Evolutionary conservation across 345 rosid genomes (phyloP), one percentile per base, ranked within the genome.

Genomic region (Nephelium lappaceum): DNA sequence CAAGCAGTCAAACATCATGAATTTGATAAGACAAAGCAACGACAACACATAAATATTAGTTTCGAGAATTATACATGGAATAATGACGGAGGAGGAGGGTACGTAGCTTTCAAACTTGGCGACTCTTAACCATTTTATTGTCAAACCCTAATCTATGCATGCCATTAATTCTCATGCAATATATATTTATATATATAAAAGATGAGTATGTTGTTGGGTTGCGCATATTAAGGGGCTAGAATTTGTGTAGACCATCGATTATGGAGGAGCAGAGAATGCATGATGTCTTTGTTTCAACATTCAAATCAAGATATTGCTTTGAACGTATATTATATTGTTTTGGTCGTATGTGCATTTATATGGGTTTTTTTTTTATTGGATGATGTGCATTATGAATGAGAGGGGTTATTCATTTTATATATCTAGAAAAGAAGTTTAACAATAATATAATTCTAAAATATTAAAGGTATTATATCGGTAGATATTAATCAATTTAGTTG

Each of bases 81-180:
- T 42, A 19, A 11, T 15, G 27, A 5, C 55, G 5, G 19, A 49
- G 19, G 19, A 49, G 55, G 55, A 49, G 18, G 15, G 15, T 4
- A 15, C 55, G 49, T 55, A 36, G 65, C 64, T 53, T 73, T 73
- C 76, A 58, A 58, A 39, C 45, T 58, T 73, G 67, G 66, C 31
- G n/a, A 60, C 76, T 58, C 8, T 19, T 53, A 36, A 5, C 8
- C 11, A 58, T 11, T 19, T 18, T 21, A 23, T 62, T 62, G 5
- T 62, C 38, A 24, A 23, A 62, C 6, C 38, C 38, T 62, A 62
- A 12, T 62, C 38, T 23, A 25, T 12, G 5, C 16, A 27, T 71
- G 24, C 31, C 63, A 21, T 36, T 31, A 38, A 21, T 60, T 60
- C 16, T 51, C 51, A 45, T 45, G 51, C 51, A 45, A 45, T 45